Conservation (phyloP, 805 yeast species). For the Nakazawaea molendinolei region DNA sequence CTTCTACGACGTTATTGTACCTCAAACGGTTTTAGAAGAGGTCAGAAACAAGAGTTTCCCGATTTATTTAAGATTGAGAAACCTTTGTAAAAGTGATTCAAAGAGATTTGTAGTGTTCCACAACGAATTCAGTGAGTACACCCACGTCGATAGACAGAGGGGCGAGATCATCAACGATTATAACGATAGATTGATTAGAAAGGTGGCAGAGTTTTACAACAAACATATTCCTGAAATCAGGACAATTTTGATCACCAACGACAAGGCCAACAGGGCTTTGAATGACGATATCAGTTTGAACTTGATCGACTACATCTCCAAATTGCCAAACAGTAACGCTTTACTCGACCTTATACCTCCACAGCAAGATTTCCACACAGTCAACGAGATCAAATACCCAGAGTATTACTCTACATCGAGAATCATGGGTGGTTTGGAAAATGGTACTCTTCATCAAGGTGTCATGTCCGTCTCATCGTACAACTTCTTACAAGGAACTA, state of each 20-base stretch:
- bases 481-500: slow-evolving; percentile 83
- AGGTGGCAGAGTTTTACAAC: slow-evolving; percentile 64
- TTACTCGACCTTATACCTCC: slow-evolving; percentile 74
- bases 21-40: slow-evolving; percentile 92
- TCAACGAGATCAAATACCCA: slow-evolving; percentile 54
- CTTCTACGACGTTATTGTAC: slow-evolving; percentile 86
- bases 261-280: slow-evolving; percentile 53
- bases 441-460: slow-evolving; percentile 86
- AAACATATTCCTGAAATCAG: slow-evolving; percentile 52
- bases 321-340: slow-evolving; percentile 65
- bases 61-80: slow-evolving; percentile 76
- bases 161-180: slow-evolving; percentile 81
- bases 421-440: slow-evolving; percentile 84
- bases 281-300: slow-evolving; percentile 43
- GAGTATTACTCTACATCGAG: slow-evolving; percentile 78
- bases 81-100: slow-evolving; percentile 64
- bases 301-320: slow-evolving; percentile 62
- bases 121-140: slow-evolving; percentile 77
- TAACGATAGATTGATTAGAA: slow-evolving; percentile 86
- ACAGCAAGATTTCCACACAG: slow-evolving; percentile 29
- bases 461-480: slow-evolving; percentile 72
- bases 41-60: slow-evolving; percentile 85
- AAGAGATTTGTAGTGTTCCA: slow-evolving; percentile 89
- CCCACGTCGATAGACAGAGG: slow-evolving; percentile 54
- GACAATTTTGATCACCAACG: slow-evolving; percentile 68